A percentile compares a stretch with the other conserved stretches of the same genome.
Conservation (phyloP, 768 basidiomycete species). For the Pisolithus sp. region DNA sequence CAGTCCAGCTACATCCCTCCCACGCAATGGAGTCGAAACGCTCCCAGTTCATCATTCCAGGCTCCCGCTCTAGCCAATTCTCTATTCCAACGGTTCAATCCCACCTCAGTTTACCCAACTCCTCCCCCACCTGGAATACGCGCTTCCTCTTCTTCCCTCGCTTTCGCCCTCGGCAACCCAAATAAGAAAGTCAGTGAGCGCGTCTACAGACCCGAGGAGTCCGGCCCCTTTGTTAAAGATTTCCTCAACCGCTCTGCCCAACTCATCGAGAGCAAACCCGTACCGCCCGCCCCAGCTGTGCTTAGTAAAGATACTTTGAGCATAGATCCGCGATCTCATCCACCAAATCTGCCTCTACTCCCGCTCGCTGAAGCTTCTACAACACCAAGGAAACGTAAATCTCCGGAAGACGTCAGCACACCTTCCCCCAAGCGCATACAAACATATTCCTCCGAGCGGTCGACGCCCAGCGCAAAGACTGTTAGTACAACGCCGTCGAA, state of each 20-base stretch:
- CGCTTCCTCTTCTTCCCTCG: slow-evolving; percentile 68
- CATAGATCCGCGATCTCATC: slow-evolving; percentile 14
- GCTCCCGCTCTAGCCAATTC: slow-evolving; percentile 57
- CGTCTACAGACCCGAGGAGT: slow-evolving; percentile 50
- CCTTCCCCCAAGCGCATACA: slow-evolving; percentile 59
- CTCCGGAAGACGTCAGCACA: slow-evolving; percentile 49
- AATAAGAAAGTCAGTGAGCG: slow-evolving; percentile 23
- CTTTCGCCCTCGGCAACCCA: slow-evolving; percentile 58
- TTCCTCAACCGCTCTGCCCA: slow-evolving; percentile 46
- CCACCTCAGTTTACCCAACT: slow-evolving; percentile 64
- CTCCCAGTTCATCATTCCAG: slow-evolving; percentile 46
- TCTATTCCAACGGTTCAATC: slow-evolving; percentile 54
- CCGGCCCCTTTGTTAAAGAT: slow-evolving; percentile 56
- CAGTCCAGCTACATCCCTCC: slow-evolving; percentile 29
- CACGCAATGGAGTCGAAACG: slow-evolving; percentile 36
- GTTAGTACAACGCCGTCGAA: slow-evolving; percentile 21
- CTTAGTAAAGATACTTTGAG: slow-evolving; percentile 14
- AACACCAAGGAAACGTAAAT: slow-evolving; percentile 71
- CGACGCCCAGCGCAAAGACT: slow-evolving; percentile 9
- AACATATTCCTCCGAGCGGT: slow-evolving; percentile 5
- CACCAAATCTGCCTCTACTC: slow-evolving; percentile 5
- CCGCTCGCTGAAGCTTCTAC: slow-evolving; percentile 19
- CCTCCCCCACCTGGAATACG: slow-evolving; percentile 59
- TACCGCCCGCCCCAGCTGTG: slow-evolving; percentile 6
- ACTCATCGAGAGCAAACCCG: slow-evolving; percentile 33